Evolutionary conservation across 2,329 filamentous ascomycete species (phyloP), one percentile per base, ranked within the genome.

Genomic region (Cladosporium oxysporum): DNA sequence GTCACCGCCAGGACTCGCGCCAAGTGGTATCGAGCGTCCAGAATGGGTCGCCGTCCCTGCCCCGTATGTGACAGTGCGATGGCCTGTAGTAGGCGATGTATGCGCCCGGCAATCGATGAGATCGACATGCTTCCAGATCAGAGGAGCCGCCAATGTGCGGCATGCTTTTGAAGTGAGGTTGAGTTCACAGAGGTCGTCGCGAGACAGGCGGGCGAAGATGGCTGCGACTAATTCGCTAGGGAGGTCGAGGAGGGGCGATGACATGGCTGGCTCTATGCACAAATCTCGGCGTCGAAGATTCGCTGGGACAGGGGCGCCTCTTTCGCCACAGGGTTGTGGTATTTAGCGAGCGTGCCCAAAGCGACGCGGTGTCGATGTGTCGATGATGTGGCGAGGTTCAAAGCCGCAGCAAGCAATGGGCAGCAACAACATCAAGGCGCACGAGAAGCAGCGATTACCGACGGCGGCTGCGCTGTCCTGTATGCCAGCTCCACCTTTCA

Each of bases 141-240:
- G 59, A 21, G 78, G 77, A 8, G 73, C 73, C 0, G 79, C 77
- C 63, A 76, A 73, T 26, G 73, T 66, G 68, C 80, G 74, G 50
- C 76, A 74, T 67, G 74, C 77, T 57, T 66, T 72, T 2, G 76
- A 81, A 11, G 74, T 71, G 59, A 77, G 75, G 37, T 76, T 77
- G 16, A 78, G 67, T 4, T 68, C 67, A 55, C 68, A 70, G 41
- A 81, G 75, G 50, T 75, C 71, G n/a, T 65, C 6, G 0, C 70
- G 69, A 29, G 73, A 64, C 23, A 82, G 72, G 41, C 73, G 72
- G 33, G 73, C 70, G n/a, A 80, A 68, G 50, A 82, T 74, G 37
- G 78, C 74, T 63, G 78, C 75, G 11, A 81, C 68, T 1, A 83
- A 74, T 68, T 82, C 81, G 41, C 77, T 75, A 1, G 81, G 80